Evolutionary conservation across 441 rosid genomes (phyloP), one percentile per base, ranked within the genome.

Genomic region (Cnidoscolus chayamansa): DNA sequence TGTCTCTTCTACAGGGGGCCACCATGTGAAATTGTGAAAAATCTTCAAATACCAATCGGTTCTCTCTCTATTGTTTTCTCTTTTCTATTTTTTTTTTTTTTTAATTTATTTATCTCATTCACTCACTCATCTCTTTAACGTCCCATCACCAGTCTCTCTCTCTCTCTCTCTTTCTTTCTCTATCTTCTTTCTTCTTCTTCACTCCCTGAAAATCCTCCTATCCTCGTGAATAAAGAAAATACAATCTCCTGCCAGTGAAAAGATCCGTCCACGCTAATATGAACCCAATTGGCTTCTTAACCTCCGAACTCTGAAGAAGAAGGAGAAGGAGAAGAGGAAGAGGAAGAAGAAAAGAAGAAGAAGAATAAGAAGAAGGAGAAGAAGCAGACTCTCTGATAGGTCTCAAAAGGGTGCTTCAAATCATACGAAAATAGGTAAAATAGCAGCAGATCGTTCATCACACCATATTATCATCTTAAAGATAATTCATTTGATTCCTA

Each of bases 1-100:
- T 67, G 82, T 77, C 81, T 48, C 48, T 65, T 84, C 79, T 37
- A 47, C 1, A 2, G 31, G 83, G 85, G 88, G 80, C 86, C 88
- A 79, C 88, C 86, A 76, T 32, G 84, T 80, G 80, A 72, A 63
- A 32, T 19, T 17, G 37, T 50, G 67, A 76, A 57, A 72, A 30
- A 63, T 77, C 32, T 49, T 59, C 63, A 19, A 72, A 31, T 35
- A 57, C 51, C 51, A 68, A 25, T 19, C 48, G 19, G 15, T 49
- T 53, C 54, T 17, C 67, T 45, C 19, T 50, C 20, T 40, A 40
- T 25, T 25, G 0, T 48, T 20, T n/a, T 5, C 13, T 37, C 17
- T 37, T 37, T 25, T 51, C 8, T 37, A 0, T 9, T 10, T 17
- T n/a, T 59, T 43, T 13, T 0, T 3, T 62, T 11, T 7, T 57